phyloP scores from a whole-genome alignment of 2,329 filamentous ascomycete genomes.

The Aspergillus neotritici region DNA sequence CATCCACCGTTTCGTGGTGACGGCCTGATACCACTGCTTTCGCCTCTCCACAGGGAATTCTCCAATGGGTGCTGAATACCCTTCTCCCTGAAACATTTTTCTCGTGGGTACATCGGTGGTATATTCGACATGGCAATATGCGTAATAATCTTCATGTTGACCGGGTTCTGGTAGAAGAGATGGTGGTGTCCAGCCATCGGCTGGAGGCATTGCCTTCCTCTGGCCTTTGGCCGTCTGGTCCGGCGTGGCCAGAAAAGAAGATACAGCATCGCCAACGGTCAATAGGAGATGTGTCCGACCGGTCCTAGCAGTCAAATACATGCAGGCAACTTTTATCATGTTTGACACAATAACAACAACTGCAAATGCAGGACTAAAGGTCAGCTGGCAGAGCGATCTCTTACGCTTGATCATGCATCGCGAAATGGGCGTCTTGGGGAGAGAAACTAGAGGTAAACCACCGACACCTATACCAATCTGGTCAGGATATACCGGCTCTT shows the following conservation, averaged over 20 bases:
- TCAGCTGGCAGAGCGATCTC: constrained; percentile 1
- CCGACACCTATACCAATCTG: too few species aligned
- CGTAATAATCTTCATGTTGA: too few species aligned
- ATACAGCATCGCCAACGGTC: constrained; percentile 20
- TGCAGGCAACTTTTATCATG: not conserved
- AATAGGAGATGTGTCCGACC: not conserved
- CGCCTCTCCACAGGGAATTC: too few species aligned
- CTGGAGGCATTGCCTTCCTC: too few species aligned
- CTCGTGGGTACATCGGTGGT: too few species aligned
- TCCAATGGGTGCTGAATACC: too few species aligned
- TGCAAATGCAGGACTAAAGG: constrained; percentile 1
- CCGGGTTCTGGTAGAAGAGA: too few species aligned
- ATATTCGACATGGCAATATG: too few species aligned
- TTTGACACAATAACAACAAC: not conserved
- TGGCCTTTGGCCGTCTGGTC: not conserved
- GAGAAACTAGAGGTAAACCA: not conserved
- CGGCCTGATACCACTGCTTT: too few species aligned
- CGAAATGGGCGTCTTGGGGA: not conserved
- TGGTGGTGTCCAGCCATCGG: too few species aligned
- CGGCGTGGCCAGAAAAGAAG: constrained; percentile 12
- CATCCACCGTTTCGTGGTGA: not conserved
- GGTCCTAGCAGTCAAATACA: not conserved
- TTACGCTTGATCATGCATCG: not conserved
- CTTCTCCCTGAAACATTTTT: too few species aligned
- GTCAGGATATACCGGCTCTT: too few species aligned